A percentile compares a stretch with the other conserved stretches of the same genome.
phyloP scores from a whole-genome alignment of 768 basidiomycete genomes.

The Podaxis sp. region DNA sequence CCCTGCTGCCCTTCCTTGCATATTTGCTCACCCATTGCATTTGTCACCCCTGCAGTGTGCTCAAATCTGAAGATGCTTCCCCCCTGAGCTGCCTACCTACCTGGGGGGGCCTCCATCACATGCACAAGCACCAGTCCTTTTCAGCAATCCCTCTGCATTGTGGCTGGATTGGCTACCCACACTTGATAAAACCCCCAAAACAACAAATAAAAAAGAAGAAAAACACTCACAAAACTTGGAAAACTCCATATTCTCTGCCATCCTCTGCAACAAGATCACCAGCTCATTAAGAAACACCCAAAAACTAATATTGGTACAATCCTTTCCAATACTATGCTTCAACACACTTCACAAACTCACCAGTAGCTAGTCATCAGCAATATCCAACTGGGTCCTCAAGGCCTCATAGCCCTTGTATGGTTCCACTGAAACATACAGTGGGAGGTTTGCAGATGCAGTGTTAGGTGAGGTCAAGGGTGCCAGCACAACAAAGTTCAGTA shows the following conservation, averaged over 20 bases:
- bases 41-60: too few species aligned
- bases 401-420: conserved; percentile 69
- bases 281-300: conserved; percentile 94
- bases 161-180: conserved; percentile 79
- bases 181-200: conserved; percentile 10
- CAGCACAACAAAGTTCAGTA: conserved; percentile 77
- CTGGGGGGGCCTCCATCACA: too few species aligned
- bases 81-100: too few species aligned
- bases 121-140: conserved; percentile 89
- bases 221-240: conserved; percentile 76
- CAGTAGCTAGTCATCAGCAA: conserved; percentile 74
- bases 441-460: conserved; percentile 24
- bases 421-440: conserved; percentile 23
- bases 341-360: conserved; percentile 94
- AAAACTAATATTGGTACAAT: conserved; percentile 93
- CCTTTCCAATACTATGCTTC: conserved; percentile 95
- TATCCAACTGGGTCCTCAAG: conserved; percentile 57
- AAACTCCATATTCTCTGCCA: conserved; percentile 99
- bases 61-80: too few species aligned
- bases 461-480: conserved; percentile 52
- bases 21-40: too few species aligned
- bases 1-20: too few species aligned
- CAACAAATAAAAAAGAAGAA: conserved; percentile 7
- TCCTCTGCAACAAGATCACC: conserved; percentile 95
- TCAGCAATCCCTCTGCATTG: conserved; percentile 70